phyloP scores from a whole-genome alignment of 164 flowering plant species.

The Vitis riparia region DNA sequence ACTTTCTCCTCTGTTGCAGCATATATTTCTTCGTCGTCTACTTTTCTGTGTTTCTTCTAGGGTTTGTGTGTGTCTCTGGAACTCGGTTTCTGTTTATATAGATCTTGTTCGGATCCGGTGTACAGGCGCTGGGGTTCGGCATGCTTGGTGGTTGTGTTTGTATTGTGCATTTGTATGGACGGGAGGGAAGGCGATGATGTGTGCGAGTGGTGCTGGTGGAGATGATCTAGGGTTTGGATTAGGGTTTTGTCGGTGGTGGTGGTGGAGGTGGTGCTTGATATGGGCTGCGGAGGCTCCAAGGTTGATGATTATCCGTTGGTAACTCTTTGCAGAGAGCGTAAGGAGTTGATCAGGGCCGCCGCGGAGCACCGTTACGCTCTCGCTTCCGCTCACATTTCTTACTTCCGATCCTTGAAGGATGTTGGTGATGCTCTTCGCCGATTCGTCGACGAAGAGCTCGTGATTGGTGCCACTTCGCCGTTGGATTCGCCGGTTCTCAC shows the following conservation, averaged over 20 bases:
- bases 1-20: not conserved
- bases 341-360: constrained; percentile 65
- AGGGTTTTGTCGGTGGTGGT: constrained; percentile 15
- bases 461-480: constrained; percentile 34
- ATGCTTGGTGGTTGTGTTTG: too few relatives aligned
- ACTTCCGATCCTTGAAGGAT: constrained; percentile 57
- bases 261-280: constrained; percentile 15
- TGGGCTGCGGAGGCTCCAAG: constrained; percentile 93
- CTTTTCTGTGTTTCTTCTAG: too few relatives aligned
- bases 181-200: constrained; percentile 2
- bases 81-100: too few relatives aligned
- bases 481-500: constrained; percentile 68
- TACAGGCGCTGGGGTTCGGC: too few relatives aligned
- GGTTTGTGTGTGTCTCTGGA: too few relatives aligned
- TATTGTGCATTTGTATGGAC: not conserved
- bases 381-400: constrained; percentile 76
- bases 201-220: not conserved
- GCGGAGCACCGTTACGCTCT: constrained; percentile 64
- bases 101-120: not conserved
- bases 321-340: constrained; percentile 75
- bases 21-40: constrained; percentile 1
- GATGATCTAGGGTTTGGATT: constrained; percentile 1
- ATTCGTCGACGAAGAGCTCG: constrained; percentile 79
- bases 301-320: constrained; percentile 68
- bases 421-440: constrained; percentile 74